Conservation (phyloP, 2,329 filamentous ascomycete genomes). For the Aspergillus piperis region DNA sequence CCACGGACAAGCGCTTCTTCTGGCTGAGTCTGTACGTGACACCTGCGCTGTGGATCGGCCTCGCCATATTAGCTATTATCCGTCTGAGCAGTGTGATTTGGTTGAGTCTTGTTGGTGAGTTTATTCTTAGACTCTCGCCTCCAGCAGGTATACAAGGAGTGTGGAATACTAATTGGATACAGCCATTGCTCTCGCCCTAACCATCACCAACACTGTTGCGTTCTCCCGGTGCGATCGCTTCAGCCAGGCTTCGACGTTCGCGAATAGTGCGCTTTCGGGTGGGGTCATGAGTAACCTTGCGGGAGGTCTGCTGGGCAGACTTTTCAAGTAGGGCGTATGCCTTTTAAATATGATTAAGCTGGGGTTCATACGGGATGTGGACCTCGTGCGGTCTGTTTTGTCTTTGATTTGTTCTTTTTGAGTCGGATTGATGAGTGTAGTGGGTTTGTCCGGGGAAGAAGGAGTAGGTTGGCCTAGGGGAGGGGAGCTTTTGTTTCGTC, state of each 20-base stretch:
- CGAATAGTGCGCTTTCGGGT: constrained; percentile 57
- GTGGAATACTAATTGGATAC: background rate
- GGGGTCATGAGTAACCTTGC: constrained; percentile 58
- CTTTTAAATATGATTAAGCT: background rate
- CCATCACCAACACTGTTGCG: constrained; percentile 54
- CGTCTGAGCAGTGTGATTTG: constrained; percentile 51
- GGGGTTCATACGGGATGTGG: constrained; percentile 5
- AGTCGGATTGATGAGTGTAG: no score
- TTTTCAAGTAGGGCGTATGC: constrained; percentile 48
- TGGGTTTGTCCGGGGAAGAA: no score
- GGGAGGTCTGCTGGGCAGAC: constrained; percentile 56
- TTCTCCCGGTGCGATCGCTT: constrained; percentile 56
- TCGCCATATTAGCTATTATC: constrained; percentile 51
- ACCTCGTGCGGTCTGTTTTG: background rate
- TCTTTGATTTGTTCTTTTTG: background rate
- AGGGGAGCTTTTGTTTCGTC: no score
- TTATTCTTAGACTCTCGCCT: background rate
- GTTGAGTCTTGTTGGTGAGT: constrained; percentile 54
- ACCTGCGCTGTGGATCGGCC: constrained; percentile 51
- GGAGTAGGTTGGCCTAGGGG: no score
- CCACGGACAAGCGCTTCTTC: constrained; percentile 55
- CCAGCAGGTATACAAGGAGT: background rate
- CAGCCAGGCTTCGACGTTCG: constrained; percentile 60
- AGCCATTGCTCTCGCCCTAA: constrained; percentile 53
- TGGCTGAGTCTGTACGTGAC: constrained; percentile 53